A percentile compares a stretch with the other conserved stretches of the same genome.
Conservation (phyloP, 2,329 filamentous ascomycete species). For the Aspergillus quadricinctus region DNA sequence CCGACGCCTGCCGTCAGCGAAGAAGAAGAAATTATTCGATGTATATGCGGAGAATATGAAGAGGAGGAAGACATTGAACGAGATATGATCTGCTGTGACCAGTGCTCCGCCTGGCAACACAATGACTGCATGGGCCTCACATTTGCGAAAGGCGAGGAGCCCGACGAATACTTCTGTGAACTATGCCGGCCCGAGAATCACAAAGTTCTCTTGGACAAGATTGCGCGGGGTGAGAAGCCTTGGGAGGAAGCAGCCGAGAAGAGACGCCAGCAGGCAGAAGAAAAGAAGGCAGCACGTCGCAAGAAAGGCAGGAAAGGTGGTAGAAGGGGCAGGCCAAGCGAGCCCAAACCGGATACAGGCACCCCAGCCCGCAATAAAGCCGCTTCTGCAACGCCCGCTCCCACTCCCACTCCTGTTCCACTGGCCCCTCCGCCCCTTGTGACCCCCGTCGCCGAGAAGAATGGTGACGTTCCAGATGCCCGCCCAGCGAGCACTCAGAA, state of each 20-base stretch:
- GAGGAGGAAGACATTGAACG: constrained; percentile 82
- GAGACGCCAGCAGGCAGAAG: constrained; percentile 59
- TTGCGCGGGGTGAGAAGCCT: constrained; percentile 74
- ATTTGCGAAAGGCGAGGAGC: constrained; percentile 68
- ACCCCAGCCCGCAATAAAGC: constrained; percentile 31
- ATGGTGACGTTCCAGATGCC: constrained; percentile 20
- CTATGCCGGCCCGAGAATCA: constrained; percentile 81
- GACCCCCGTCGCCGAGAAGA: constrained; percentile 25
- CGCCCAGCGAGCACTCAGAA: constrained; percentile 35
- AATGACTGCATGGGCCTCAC: constrained; percentile 91
- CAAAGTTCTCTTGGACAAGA: constrained; percentile 70
- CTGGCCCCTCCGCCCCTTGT: constrained; percentile 12
- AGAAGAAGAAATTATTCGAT: constrained; percentile 75
- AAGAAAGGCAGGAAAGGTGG: constrained; percentile 53
- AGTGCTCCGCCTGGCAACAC: constrained; percentile 92
- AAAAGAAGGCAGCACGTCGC: constrained; percentile 55
- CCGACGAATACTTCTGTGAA: constrained; percentile 89
- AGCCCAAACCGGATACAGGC: constrained; percentile 48
- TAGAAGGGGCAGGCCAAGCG: constrained; percentile 62
- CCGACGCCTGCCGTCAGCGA: constrained; percentile 43
- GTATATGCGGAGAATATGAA: constrained; percentile 83
- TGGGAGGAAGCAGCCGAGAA: constrained; percentile 70
- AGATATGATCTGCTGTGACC: constrained; percentile 94
- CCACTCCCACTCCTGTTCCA: constrained; percentile 13
- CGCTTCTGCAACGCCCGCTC: constrained; percentile 24